These are phyloP conservation scores for Ogataea paraovalis DNA, from an alignment of 805 yeast species.

Conservation along the genomic window DNA sequence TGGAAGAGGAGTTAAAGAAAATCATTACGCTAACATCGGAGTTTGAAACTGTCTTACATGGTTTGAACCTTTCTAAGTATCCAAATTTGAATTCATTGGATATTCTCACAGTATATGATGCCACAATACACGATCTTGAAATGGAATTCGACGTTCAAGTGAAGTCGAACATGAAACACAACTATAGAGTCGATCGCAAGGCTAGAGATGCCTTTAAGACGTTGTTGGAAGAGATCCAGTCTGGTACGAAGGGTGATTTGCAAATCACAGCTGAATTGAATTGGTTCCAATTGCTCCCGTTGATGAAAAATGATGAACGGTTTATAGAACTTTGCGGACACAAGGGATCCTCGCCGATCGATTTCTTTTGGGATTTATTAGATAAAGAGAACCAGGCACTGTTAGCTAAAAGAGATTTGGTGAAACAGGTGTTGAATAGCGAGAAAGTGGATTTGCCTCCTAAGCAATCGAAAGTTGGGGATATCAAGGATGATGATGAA, in stretches of 20 bases:
- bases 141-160: slow-evolving; percentile 26
- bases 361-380: slow-evolving; percentile 69
- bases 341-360: slow-evolving; percentile 73
- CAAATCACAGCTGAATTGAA: slow-evolving; percentile 44
- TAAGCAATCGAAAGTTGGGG: too few species aligned
- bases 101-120: slow-evolving; percentile 49
- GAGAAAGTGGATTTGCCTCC: slow-evolving; percentile 9
- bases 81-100: slow-evolving; percentile 51
- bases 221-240: slow-evolving; percentile 37
- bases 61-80: slow-evolving; percentile 9
- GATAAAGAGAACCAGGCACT: slow-evolving; percentile 57
- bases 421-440: slow-evolving; percentile 44
- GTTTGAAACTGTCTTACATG: slow-evolving; percentile 15
- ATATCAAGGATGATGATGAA: slow-evolving; percentile 4
- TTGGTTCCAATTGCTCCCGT: slow-evolving; percentile 55
- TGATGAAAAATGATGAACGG: slow-evolving; percentile 49
- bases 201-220: slow-evolving; percentile 58
- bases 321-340: slow-evolving; percentile 67
- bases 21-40: slow-evolving; percentile 13
- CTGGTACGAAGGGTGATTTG: slow-evolving; percentile 1
- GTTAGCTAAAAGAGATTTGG: slow-evolving; percentile 56
- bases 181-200: slow-evolving; percentile 56
- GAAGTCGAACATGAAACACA: slow-evolving; percentile 33
- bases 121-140: slow-evolving; percentile 27
- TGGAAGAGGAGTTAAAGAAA: slow-evolving; percentile 43